These are phyloP conservation scores for Solanum appendiculatum DNA, from an alignment of 257 asterid species.

Conservation along the genomic window DNA sequence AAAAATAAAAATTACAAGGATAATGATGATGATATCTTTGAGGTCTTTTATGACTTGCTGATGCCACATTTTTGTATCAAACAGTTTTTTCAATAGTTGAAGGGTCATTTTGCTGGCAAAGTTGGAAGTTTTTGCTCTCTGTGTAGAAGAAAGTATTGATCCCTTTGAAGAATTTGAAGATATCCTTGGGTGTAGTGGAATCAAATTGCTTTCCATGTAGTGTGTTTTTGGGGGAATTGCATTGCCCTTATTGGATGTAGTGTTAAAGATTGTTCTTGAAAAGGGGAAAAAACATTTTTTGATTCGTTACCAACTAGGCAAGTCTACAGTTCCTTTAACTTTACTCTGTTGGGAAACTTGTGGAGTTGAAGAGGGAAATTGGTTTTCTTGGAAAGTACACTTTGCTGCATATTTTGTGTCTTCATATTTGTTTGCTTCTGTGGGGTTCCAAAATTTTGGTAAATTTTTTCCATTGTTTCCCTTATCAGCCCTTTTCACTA, in stretches of 20 bases:
- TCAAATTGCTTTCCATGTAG: neutral
- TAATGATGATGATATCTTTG: neutral
- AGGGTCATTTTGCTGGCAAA: conserved; percentile 6
- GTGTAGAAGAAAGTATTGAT: neutral
- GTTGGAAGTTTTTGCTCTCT: neutral
- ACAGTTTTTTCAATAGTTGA: neutral
- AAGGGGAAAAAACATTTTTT: conserved; percentile 10
- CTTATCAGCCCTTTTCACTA: neutral
- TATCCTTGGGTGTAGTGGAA: neutral
- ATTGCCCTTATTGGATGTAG: neutral
- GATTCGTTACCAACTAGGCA: conserved; percentile 36
- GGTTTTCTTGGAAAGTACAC: conserved; percentile 17
- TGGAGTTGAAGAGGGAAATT: neutral
- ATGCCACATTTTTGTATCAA: neutral
- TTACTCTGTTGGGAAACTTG: conserved; percentile 17
- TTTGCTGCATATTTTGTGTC: conserved; percentile 31
- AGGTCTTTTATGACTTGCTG: neutral
- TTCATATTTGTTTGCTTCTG: neutral
- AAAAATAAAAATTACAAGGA: neutral
- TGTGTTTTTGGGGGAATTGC: neutral
- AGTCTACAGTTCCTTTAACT: conserved; percentile 25
- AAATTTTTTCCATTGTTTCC: conserved; percentile 3
- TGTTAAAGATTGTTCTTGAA: conserved; percentile 3
- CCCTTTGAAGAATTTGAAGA: neutral
- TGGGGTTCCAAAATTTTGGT: conserved; percentile 21